A percentile compares a stretch with the other conserved stretches of the same genome.
phyloP scores from a whole-genome alignment of 805 yeast genomes.

The Saccharomycopsis schoenii region DNA sequence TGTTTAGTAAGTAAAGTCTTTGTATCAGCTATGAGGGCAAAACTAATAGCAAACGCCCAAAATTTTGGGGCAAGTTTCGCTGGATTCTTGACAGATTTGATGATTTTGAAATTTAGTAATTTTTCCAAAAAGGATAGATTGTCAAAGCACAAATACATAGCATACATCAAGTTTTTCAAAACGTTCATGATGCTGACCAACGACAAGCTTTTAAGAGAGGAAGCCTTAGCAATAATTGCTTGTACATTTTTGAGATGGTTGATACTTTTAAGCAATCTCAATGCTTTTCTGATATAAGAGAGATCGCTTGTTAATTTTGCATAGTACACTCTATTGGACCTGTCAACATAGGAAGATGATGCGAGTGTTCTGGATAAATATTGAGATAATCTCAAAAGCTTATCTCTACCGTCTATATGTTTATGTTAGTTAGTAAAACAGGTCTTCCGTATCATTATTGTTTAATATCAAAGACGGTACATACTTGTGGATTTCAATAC shows the following conservation, averaged over 20 bases:
- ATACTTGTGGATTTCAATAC: neutral
- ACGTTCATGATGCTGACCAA: neutral
- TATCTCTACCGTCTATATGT: constrained; percentile 15
- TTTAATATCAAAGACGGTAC: neutral
- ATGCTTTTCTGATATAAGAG: constrained; percentile 13
- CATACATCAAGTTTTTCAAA: constrained; percentile 5
- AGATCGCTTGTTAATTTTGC: constrained; percentile 4
- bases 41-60: constrained; percentile 15
- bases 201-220: neutral
- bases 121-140: constrained; percentile 9
- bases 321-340: neutral
- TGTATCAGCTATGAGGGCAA: constrained; percentile 6
- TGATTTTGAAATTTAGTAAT: constrained; percentile 1
- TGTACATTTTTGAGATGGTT: constrained; percentile 15
- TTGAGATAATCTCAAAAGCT: constrained; percentile 12
- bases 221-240: neutral
- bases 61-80: constrained; percentile 3
- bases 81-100: constrained; percentile 7
- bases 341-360: neutral
- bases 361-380: constrained; percentile 11
- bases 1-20: neutral
- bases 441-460: neutral
- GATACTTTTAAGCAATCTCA: constrained; percentile 14
- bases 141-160: constrained; percentile 14
- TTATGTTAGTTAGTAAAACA: neutral